These are phyloP conservation scores for Penicillium cosmopolitanum DNA, from an alignment of 495 filamentous ascomycete genomes.

Conservation along the genomic window DNA sequence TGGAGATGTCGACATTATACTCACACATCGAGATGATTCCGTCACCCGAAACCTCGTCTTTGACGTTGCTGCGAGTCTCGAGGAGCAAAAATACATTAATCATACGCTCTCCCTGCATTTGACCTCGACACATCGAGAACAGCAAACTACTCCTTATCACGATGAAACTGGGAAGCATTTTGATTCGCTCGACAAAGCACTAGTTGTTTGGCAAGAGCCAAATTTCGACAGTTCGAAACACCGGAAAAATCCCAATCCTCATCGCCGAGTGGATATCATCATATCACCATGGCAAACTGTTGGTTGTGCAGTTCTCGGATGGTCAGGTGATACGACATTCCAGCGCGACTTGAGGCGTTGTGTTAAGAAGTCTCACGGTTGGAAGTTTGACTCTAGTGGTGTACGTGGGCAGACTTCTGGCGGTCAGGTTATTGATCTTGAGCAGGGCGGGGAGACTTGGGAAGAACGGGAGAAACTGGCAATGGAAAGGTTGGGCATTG, in stretches of 20 bases:
- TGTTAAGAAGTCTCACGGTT: constrained; percentile 69
- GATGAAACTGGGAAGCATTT: constrained; percentile 51
- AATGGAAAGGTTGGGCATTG: constrained; percentile 77
- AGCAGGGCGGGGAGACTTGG: constrained; percentile 57
- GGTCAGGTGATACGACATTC: constrained; percentile 89
- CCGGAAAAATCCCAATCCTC: constrained; percentile 63
- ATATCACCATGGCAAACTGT: constrained; percentile 84
- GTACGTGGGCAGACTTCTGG: constrained; percentile 69
- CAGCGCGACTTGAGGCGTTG: constrained; percentile 83
- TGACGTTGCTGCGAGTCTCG: constrained; percentile 69
- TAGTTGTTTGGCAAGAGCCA: constrained; percentile 91
- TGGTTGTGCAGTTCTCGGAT: constrained; percentile 86
- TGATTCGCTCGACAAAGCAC: constrained; percentile 86
- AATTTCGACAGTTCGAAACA: constrained; percentile 30
- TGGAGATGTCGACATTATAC: constrained; percentile 84
- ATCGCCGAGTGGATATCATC: constrained; percentile 92
- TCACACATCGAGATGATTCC: constrained; percentile 74
- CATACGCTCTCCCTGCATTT: constrained; percentile 76
- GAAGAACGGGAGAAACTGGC: constrained; percentile 77
- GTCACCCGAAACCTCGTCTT: constrained; percentile 68
- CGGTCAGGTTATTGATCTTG: constrained; percentile 66
- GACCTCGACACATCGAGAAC: constrained; percentile 68
- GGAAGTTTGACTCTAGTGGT: constrained; percentile 93
- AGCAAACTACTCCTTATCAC: constrained; percentile 64
- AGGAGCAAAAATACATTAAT: constrained; percentile 71